Evolutionary conservation across 2,329 filamentous ascomycete genomes (phyloP).

Genomic region (Fusarium sp.): DNA sequence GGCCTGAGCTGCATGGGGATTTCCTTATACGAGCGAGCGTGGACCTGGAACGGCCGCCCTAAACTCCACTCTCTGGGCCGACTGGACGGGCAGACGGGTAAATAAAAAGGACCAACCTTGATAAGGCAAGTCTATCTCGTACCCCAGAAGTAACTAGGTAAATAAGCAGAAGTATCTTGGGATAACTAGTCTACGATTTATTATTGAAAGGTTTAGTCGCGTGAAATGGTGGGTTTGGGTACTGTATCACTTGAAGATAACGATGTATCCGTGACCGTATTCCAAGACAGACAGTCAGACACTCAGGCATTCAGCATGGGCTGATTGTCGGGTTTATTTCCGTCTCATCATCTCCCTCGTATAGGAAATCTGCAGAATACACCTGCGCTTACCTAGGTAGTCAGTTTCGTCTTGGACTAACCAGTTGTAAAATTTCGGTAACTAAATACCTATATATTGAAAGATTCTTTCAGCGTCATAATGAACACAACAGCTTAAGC

Average conservation of each 20-base stretch:
- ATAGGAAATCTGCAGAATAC: too few relatives aligned
- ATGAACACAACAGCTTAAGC: not conserved
- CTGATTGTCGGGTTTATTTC: constrained; percentile 1
- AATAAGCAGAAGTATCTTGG: not conserved
- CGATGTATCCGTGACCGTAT: not conserved
- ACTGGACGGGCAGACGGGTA: constrained; percentile 6
- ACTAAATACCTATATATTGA: too few relatives aligned
- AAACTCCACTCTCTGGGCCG: constrained; percentile 13
- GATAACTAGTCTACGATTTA: not conserved
- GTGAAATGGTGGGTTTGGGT: too few relatives aligned
- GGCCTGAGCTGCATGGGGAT: constrained; percentile 14
- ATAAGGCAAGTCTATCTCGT: constrained; percentile 25
- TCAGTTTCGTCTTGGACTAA: too few relatives aligned
- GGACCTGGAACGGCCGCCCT: constrained; percentile 20
- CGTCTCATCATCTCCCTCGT: not conserved
- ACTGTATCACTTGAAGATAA: too few relatives aligned
- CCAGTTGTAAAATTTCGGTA: too few relatives aligned
- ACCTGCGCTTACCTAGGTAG: too few relatives aligned
- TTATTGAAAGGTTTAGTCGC: not conserved
- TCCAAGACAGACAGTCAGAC: too few relatives aligned
- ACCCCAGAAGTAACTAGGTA: constrained; percentile 5
- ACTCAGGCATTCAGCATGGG: not conserved
- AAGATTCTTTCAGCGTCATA: too few relatives aligned
- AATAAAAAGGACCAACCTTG: constrained; percentile 8
- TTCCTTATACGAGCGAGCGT: constrained; percentile 35